These are phyloP conservation scores for Leccinum incarnatum DNA, from an alignment of 768 basidiomycete species.

Conservation along the genomic window DNA sequence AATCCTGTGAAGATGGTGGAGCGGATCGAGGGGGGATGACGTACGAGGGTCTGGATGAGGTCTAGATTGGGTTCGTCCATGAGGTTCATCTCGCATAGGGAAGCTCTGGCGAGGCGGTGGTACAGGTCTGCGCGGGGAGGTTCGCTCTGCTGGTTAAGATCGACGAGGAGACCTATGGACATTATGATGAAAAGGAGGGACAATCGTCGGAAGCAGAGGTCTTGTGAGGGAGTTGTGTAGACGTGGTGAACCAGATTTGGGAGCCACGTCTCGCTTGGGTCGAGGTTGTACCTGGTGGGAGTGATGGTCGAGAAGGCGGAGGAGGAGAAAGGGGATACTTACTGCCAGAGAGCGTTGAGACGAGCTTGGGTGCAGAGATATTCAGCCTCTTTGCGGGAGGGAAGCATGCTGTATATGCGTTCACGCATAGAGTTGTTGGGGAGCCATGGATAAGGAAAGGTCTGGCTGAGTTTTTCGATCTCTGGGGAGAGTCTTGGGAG, in stretches of 20 bases:
- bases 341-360: slow-evolving; percentile 74
- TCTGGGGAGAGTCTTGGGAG: slow-evolving; percentile 28
- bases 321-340: slow-evolving; percentile 32
- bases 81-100: slow-evolving; percentile 69
- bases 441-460: slow-evolving; percentile 70
- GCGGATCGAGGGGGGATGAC: slow-evolving; percentile 15
- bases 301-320: not conserved
- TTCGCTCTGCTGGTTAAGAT: slow-evolving; percentile 54
- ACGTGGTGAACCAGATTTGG: slow-evolving; percentile 68
- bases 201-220: slow-evolving; percentile 62
- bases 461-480: slow-evolving; percentile 52
- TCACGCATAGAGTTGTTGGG: slow-evolving; percentile 62
- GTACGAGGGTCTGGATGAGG: slow-evolving; percentile 63
- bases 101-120: slow-evolving; percentile 63
- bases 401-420: slow-evolving; percentile 61
- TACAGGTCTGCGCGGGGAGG: slow-evolving; percentile 60
- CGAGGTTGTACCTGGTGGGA: slow-evolving; percentile 56
- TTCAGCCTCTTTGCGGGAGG: slow-evolving; percentile 55
- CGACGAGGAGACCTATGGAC: slow-evolving; percentile 68
- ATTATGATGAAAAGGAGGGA: slow-evolving; percentile 70
- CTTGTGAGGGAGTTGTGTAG: slow-evolving; percentile 57
- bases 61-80: slow-evolving; percentile 77
- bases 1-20: slow-evolving; percentile 33
- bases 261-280: slow-evolving; percentile 67
- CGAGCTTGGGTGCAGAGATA: slow-evolving; percentile 62